A percentile compares a stretch with the other conserved stretches of the same genome.
Conservation (phyloP, 371 early-diverging fungal genomes). For the Lichtheimia corymbifera region DNA sequence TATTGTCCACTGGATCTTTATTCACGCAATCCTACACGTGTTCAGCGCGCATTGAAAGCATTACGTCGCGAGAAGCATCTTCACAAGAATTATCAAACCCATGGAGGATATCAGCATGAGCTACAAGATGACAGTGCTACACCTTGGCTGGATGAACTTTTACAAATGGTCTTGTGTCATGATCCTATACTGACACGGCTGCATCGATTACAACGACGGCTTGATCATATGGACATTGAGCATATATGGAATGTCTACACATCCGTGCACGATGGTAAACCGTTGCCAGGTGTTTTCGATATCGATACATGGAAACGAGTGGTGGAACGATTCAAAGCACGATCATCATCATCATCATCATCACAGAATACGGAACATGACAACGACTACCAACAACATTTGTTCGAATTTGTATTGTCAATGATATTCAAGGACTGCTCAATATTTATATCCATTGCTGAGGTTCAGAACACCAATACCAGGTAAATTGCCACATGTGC, state of each 20-base stretch:
- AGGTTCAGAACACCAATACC: background rate
- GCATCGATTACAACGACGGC: conserved; percentile 34
- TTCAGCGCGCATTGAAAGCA: conserved; percentile 30
- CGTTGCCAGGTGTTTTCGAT: conserved; percentile 11
- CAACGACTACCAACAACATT: conserved; percentile 17
- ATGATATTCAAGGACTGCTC: conserved; percentile 68
- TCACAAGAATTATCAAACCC: no score
- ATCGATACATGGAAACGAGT: conserved; percentile 28
- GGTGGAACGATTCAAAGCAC: conserved; percentile 15
- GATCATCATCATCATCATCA: background rate
- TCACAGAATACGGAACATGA: background rate
- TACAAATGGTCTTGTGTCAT: conserved; percentile 17
- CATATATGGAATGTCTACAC: conserved; percentile 32
- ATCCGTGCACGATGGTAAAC: background rate
- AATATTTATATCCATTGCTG: conserved; percentile 33
- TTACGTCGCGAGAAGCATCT: no score
- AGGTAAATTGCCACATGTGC: background rate
- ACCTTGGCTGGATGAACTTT: no score
- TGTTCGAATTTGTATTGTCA: conserved; percentile 55
- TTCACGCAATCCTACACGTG: conserved; percentile 31
- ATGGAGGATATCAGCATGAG: no score
- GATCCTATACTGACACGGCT: conserved; percentile 45
- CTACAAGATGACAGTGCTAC: no score
- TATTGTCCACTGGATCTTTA: conserved; percentile 66
- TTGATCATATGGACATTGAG: conserved; percentile 54